A percentile compares a stretch with the other conserved stretches of the same genome.
These are phyloP conservation scores for Elsinoe fawcettii DNA, from an alignment of 2,329 filamentous ascomycete species.

Conservation along the genomic window DNA sequence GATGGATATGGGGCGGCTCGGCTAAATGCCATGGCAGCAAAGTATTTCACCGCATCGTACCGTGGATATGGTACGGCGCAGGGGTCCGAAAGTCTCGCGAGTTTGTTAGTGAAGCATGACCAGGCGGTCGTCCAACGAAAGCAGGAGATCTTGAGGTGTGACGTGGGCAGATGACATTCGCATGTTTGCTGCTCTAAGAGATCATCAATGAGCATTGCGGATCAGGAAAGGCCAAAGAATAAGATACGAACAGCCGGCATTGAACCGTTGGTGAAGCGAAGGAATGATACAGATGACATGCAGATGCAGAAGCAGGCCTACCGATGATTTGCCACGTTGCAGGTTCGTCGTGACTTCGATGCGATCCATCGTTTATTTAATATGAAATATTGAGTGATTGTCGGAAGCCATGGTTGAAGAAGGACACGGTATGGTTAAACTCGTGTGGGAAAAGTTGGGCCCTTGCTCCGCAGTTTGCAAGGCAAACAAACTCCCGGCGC, in stretches of 20 bases:
- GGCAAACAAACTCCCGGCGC: no score
- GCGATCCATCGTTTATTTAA: no score
- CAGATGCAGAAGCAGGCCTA: no score
- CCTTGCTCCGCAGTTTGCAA: no score
- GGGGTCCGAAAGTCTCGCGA: neutral
- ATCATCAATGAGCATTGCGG: no score
- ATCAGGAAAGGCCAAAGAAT: no score
- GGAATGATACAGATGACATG: no score
- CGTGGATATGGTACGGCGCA: neutral
- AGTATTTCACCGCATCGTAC: neutral
- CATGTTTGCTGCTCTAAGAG: neutral
- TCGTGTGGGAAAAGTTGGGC: neutral
- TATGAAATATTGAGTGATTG: no score
- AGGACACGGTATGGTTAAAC: neutral
- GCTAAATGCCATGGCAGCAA: neutral
- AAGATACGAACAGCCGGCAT: neutral
- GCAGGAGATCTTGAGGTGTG: neutral
- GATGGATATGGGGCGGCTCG: neutral
- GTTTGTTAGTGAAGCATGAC: neutral
- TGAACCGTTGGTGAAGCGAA: neutral
- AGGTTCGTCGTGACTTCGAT: no score
- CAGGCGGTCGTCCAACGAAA: neutral
- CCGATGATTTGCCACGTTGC: no score
- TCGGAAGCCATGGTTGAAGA: neutral
- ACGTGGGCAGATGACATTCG: neutral